Percentiles rank a stretch among this genome's conserved stretches.
phyloP scores from a whole-genome alignment of 352 stramenopile genomes.

The Globisporangium nodosum region DNA sequence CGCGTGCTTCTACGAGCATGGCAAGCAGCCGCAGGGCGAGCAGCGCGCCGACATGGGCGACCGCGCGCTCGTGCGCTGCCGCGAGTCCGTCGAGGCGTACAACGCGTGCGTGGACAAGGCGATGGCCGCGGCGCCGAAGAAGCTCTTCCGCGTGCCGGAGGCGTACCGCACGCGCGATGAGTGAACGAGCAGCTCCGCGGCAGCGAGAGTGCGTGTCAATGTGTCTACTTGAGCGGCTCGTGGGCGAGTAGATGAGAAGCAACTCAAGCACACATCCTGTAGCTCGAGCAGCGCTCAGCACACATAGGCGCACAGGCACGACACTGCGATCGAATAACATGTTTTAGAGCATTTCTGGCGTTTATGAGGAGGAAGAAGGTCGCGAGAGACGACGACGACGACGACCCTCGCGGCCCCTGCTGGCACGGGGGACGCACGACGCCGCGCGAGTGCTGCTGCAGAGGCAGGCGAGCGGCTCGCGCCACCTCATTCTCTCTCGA shows the following conservation, averaged over 20 bases:
- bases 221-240: not conserved
- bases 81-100: conserved; percentile 51
- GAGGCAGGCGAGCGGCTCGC: not conserved
- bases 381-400: not conserved
- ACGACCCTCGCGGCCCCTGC: not conserved
- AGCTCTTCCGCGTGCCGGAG: conserved; percentile 79
- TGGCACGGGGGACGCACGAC: not conserved
- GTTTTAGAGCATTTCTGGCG: conserved; percentile 11
- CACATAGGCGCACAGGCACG: not conserved
- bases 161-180: conserved; percentile 67
- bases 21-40: conserved; percentile 57
- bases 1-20: conserved; percentile 75
- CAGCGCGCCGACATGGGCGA: conserved; percentile 61
- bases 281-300: too few relatives aligned
- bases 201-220: not conserved
- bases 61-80: conserved; percentile 54
- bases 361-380: conserved; percentile 1
- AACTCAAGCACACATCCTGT: not conserved
- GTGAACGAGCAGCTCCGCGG: conserved; percentile 1
- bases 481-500: not conserved
- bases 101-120: conserved; percentile 69
- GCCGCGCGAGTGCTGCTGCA: too few relatives aligned
- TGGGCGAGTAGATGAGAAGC: not conserved
- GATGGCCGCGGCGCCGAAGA: conserved; percentile 46
- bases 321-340: conserved; percentile 10